These are phyloP conservation scores for Ceratocystis huliohia DNA, from an alignment of 2,329 filamentous ascomycete genomes.

Conservation along the genomic window DNA sequence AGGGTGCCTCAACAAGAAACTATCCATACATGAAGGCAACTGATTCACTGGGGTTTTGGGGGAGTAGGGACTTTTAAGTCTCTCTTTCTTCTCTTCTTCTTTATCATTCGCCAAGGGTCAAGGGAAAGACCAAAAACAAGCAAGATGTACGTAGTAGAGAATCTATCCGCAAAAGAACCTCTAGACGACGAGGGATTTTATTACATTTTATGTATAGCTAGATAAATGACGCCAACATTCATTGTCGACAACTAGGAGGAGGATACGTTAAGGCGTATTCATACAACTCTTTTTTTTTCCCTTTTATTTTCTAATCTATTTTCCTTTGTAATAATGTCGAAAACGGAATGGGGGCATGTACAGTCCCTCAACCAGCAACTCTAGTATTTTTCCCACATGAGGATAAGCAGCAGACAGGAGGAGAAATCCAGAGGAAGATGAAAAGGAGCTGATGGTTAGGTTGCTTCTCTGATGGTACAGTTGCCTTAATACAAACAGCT, in stretches of 20 bases:
- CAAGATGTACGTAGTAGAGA: not conserved
- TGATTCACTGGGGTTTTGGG: not conserved
- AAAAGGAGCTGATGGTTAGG: not conserved
- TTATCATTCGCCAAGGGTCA: not conserved
- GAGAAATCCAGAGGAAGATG: not conserved
- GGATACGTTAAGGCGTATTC: not conserved
- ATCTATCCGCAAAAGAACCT: not conserved
- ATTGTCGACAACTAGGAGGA: not conserved
- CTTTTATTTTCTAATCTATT: not conserved
- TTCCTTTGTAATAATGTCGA: not conserved
- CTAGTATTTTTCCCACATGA: not conserved
- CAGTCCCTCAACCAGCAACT: not conserved
- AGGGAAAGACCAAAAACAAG: not conserved
- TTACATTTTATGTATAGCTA: not conserved
- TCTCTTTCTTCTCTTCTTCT: not conserved
- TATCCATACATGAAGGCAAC: not conserved
- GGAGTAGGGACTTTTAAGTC: not conserved
- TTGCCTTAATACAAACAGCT: not conserved
- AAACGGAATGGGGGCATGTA: not conserved
- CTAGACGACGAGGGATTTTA: not conserved
- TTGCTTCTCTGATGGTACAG: not conserved
- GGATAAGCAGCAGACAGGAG: not conserved
- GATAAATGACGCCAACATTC: not conserved
- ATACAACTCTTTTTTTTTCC: not conserved
- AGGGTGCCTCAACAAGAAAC: not conserved